Percentiles rank a stretch among this genome's conserved stretches.
These are phyloP conservation scores for Penicillium goetzii DNA, from an alignment of 495 filamentous ascomycete genomes.

Conservation along the genomic window DNA sequence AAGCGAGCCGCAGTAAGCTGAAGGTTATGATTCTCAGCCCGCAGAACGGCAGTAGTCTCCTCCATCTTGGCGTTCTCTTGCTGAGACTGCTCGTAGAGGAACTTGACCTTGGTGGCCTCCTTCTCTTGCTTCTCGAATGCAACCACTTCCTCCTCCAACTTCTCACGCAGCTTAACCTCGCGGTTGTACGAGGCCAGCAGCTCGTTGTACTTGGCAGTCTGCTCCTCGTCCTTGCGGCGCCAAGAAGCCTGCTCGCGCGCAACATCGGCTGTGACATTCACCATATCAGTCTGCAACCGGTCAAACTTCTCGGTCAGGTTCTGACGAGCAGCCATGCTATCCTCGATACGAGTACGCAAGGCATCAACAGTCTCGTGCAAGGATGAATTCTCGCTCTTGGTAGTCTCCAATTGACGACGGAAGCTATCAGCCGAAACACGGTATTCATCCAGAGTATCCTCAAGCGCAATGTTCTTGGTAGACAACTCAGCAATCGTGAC, in stretches of 20 bases:
- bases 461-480: slow-evolving; percentile 59
- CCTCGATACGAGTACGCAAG: slow-evolving; percentile 76
- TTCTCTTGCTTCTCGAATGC: slow-evolving; percentile 75
- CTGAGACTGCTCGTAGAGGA: slow-evolving; percentile 58
- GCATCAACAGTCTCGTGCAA: slow-evolving; percentile 68
- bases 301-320: slow-evolving; percentile 79
- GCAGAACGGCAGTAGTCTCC: slow-evolving; percentile 62
- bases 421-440: slow-evolving; percentile 59
- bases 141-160: slow-evolving; percentile 78
- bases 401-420: slow-evolving; percentile 57
- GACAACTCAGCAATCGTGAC: slow-evolving; percentile 66
- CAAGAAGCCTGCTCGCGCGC: slow-evolving; percentile 77
- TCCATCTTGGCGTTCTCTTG: slow-evolving; percentile 64
- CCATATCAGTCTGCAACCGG: slow-evolving; percentile 82
- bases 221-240: slow-evolving; percentile 71
- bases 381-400: slow-evolving; percentile 58
- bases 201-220: slow-evolving; percentile 74
- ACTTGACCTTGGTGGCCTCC: slow-evolving; percentile 61
- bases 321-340: slow-evolving; percentile 77
- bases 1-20: slow-evolving; percentile 63
- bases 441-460: slow-evolving; percentile 65
- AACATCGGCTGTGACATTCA: slow-evolving; percentile 71
- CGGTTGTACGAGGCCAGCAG: slow-evolving; percentile 76
- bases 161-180: slow-evolving; percentile 75
- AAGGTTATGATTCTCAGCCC: slow-evolving; percentile 69